Evolutionary conservation across 75 land plant species (phyloP).

Genomic region (Isoetes taiwanensis): DNA sequence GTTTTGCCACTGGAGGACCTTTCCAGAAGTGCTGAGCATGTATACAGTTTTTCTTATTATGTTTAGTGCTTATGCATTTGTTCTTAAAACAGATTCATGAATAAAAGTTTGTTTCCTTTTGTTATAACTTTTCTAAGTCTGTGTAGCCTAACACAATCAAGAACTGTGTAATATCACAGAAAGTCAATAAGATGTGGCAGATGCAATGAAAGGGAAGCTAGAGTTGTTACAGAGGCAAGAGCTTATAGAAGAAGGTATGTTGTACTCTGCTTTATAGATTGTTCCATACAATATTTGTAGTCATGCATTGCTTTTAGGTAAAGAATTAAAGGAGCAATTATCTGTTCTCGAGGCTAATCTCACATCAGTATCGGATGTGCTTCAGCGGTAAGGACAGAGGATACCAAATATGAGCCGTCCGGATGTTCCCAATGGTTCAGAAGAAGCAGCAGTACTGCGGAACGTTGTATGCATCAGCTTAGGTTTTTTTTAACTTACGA

Average conservation of each 20-base stretch:
- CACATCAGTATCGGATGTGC: constrained; percentile 37
- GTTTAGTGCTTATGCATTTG: too few relatives aligned
- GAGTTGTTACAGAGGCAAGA: constrained; percentile 56
- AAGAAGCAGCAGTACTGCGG: constrained; percentile 55
- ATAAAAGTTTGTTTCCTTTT: too few relatives aligned
- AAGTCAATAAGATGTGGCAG: constrained; percentile 76
- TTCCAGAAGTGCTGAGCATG: too few relatives aligned
- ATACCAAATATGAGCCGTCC: constrained; percentile 93
- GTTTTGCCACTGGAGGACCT: too few relatives aligned
- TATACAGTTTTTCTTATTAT: too few relatives aligned
- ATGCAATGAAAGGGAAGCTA: constrained; percentile 87
- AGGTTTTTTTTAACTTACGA: too few relatives aligned
- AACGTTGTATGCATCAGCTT: constrained; percentile 39
- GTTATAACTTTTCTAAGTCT: too few relatives aligned
- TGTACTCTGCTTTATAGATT: neutral
- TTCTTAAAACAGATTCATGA: too few relatives aligned
- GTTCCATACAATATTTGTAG: neutral
- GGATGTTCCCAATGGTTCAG: constrained; percentile 77
- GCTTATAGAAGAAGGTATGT: constrained; percentile 75
- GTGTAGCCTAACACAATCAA: too few relatives aligned
- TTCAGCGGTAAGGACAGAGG: constrained; percentile 74
- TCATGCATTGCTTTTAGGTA: constrained; percentile 55
- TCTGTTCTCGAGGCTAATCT: constrained; percentile 58
- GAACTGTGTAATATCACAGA: constrained; percentile 67
- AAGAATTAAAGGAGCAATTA: constrained; percentile 66